Percentiles rank a stretch among this genome's conserved stretches.
These are phyloP conservation scores for Meyerozyma elateridarum DNA, from an alignment of 1,139 yeast species.

Conservation along the genomic window DNA sequence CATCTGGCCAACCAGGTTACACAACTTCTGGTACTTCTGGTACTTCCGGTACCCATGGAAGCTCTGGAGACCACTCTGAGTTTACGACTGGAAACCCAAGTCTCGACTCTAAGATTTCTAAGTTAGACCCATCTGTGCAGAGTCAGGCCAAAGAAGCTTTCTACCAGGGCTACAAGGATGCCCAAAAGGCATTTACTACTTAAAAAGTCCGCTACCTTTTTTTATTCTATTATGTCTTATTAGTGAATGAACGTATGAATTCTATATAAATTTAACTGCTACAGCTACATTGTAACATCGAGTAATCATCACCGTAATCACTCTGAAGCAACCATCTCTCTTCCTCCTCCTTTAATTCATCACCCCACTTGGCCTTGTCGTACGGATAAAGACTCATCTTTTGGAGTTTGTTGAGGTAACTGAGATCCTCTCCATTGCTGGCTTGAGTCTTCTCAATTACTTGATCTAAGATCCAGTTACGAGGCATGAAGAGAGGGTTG, in stretches of 20 bases:
- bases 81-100: slow-evolving; percentile 33
- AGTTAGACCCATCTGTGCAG: slow-evolving; percentile 30
- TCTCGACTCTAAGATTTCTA: slow-evolving; percentile 30
- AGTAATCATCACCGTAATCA: slow-evolving; percentile 39
- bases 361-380: slow-evolving; percentile 60
- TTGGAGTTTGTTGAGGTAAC: slow-evolving; percentile 48
- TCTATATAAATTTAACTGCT: slow-evolving; percentile 51
- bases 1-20: slow-evolving; percentile 2
- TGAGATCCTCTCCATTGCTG: slow-evolving; percentile 30
- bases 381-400: slow-evolving; percentile 64
- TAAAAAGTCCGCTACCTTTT: slow-evolving; percentile 5
- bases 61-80: slow-evolving; percentile 2
- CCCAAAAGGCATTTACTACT: slow-evolving; percentile 23
- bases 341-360: slow-evolving; percentile 52
- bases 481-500: slow-evolving; percentile 80
- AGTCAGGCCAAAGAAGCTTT: slow-evolving; percentile 37
- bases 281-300: slow-evolving; percentile 65
- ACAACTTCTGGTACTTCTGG: slow-evolving; percentile 5
- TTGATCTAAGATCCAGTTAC: slow-evolving; percentile 84
- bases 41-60: neutral
- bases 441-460: slow-evolving; percentile 54
- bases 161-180: slow-evolving; percentile 34
- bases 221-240: neutral
- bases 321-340: slow-evolving; percentile 48
- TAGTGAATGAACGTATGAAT: neutral